Percentiles rank a stretch among this genome's conserved stretches.
phyloP scores from a whole-genome alignment of 192 early-diverging fungal genomes.

The Coemansia sp. region DNA sequence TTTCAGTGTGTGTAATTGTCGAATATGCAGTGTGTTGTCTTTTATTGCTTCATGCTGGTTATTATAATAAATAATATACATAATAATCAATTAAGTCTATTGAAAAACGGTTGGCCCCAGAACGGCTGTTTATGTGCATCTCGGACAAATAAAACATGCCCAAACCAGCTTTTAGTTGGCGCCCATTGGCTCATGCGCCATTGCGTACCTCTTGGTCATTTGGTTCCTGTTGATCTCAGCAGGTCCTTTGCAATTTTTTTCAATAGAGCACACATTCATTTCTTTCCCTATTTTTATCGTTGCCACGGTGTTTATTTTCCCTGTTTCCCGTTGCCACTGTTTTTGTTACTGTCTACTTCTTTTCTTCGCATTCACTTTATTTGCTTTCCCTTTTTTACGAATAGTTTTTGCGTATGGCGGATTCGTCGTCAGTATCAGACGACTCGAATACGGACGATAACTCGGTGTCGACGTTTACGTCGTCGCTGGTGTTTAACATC shows the following conservation, averaged over 20 bases:
- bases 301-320: neutral
- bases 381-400: neutral
- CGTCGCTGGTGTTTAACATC: constrained; percentile 72
- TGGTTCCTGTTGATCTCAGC: too few species aligned
- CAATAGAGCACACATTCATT: neutral
- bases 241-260: too few species aligned
- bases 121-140: neutral
- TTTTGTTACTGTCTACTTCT: neutral
- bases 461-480: constrained; percentile 65
- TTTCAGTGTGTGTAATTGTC: neutral
- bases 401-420: neutral
- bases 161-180: neutral
- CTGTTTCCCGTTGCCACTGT: neutral
- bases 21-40: neutral
- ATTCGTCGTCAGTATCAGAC: neutral
- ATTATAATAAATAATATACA: too few species aligned
- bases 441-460: constrained; percentile 22
- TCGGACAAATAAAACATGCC: neutral
- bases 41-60: neutral
- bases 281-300: constrained; percentile 5
- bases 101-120: neutral
- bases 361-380: neutral
- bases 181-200: neutral
- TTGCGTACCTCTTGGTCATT: neutral
- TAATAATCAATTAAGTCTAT: too few species aligned